A percentile compares a stretch with the other conserved stretches of the same genome.
phyloP scores from a whole-genome alignment of 495 filamentous ascomycete genomes.

The Schizothecium vesticola region DNA sequence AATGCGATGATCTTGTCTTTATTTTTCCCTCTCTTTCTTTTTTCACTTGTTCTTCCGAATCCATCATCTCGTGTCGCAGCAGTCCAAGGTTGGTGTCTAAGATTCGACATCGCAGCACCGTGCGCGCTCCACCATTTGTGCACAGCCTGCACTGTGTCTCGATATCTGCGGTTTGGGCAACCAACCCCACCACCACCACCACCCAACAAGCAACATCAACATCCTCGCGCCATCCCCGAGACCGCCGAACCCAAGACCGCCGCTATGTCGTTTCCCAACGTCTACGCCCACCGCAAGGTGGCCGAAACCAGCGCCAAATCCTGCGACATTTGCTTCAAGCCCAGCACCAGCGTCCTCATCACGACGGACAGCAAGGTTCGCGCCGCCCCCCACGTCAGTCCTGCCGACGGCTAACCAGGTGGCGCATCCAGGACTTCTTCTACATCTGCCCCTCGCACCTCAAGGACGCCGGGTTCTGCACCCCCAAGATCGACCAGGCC shows the following conservation, averaged over 20 bases:
- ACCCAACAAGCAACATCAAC: background rate
- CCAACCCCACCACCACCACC: background rate
- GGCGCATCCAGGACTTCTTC: conserved; percentile 72
- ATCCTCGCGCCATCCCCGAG: background rate
- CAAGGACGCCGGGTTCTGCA: conserved; percentile 76
- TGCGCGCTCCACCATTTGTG: background rate
- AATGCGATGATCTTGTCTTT: too few relatives aligned
- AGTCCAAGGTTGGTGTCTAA: background rate
- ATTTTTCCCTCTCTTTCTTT: too few relatives aligned
- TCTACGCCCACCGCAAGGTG: conserved; percentile 83
- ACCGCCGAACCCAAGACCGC: background rate
- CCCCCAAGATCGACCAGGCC: conserved; percentile 71
- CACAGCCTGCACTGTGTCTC: background rate
- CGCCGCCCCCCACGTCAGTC: background rate
- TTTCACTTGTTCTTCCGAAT: too few relatives aligned
- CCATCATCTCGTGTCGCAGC: too few relatives aligned
- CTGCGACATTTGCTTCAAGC: conserved; percentile 89
- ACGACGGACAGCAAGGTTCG: conserved; percentile 82
- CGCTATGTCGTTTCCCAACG: conserved; percentile 60
- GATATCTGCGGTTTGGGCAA: background rate
- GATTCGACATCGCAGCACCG: background rate
- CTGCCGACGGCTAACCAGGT: background rate
- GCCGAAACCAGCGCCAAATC: conserved; percentile 76
- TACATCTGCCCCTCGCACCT: conserved; percentile 83
- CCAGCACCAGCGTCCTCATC: conserved; percentile 78